These are phyloP conservation scores for Daldinia vernicosa DNA, from an alignment of 495 filamentous ascomycete species.

Conservation along the genomic window DNA sequence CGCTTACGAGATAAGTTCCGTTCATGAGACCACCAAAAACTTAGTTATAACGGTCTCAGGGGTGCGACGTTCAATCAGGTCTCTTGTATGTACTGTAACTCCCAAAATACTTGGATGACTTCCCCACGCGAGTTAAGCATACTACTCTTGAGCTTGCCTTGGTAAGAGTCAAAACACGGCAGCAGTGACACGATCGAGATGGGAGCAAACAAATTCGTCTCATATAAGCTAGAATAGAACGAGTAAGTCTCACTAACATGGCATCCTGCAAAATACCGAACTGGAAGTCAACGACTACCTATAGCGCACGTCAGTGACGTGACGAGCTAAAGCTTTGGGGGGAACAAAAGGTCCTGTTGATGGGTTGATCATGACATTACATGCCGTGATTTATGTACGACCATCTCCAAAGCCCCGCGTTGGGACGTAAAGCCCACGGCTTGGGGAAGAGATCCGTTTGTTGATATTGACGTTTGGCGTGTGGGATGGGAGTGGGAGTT, in stretches of 20 bases:
- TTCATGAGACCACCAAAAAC: background rate
- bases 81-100: background rate
- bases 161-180: background rate
- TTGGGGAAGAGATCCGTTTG: slow-evolving; percentile 10
- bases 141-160: background rate
- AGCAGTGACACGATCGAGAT: background rate
- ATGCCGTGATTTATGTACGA: slow-evolving; percentile 25
- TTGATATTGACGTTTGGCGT: slow-evolving; percentile 16
- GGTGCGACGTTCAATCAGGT: background rate
- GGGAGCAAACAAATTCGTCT: background rate
- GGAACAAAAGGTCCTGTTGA: background rate
- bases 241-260: background rate
- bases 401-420: background rate
- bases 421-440: slow-evolving; percentile 1
- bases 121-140: background rate
- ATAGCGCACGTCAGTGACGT: background rate
- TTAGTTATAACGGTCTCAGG: background rate
- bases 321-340: background rate
- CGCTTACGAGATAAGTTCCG: background rate
- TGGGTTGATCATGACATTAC: slow-evolving; percentile 8
- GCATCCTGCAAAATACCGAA: background rate
- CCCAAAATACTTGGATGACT: background rate
- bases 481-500: slow-evolving; percentile 15
- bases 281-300: background rate
- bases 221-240: background rate